phyloP scores from a whole-genome alignment of 2,329 filamentous ascomycete species.

The Hypocreales sp. region DNA sequence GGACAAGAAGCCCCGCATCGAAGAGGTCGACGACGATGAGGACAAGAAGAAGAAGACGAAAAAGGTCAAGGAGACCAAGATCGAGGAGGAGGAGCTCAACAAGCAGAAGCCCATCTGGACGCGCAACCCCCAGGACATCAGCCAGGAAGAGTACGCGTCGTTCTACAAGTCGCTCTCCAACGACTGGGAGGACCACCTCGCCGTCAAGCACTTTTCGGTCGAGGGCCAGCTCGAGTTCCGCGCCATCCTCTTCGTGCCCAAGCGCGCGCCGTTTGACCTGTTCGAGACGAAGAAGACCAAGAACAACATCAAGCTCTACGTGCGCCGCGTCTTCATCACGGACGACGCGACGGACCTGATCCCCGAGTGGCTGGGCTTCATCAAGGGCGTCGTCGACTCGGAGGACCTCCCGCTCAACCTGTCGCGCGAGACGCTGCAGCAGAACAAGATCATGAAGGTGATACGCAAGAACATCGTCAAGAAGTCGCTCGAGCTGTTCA shows the following conservation, averaged over 20 bases:
- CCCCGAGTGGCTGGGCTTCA: constrained; percentile 96
- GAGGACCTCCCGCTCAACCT: constrained; percentile 99
- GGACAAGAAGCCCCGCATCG: constrained; percentile 91
- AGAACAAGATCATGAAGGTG: constrained; percentile 99
- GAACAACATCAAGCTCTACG: constrained; percentile 99
- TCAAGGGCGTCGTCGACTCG: constrained; percentile 99
- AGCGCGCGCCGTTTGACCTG: constrained; percentile 97
- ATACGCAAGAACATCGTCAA: constrained; percentile 99
- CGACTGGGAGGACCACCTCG: constrained; percentile 99
- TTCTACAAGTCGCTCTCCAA: constrained; percentile 99
- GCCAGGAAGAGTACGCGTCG: constrained; percentile 86
- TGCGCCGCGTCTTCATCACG: constrained; percentile 99
- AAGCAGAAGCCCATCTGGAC: constrained; percentile 99
- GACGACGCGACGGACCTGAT: constrained; percentile 98
- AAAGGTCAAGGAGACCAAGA: constrained; percentile 97
- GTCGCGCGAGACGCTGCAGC: constrained; percentile 98
- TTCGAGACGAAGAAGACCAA: constrained; percentile 99
- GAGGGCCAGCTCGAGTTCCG: constrained; percentile 99
- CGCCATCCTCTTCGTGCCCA: constrained; percentile 97
- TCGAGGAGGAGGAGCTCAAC: constrained; percentile 99
- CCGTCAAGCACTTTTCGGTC: constrained; percentile 99
- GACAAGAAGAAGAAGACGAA: constrained; percentile 96
- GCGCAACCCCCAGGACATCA: constrained; percentile 91
- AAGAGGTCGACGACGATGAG: constrained; percentile 78
- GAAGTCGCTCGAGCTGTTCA: constrained; percentile 99